Conservation (phyloP, 257 asterid species). For the Jacaranda copaia region DNA sequence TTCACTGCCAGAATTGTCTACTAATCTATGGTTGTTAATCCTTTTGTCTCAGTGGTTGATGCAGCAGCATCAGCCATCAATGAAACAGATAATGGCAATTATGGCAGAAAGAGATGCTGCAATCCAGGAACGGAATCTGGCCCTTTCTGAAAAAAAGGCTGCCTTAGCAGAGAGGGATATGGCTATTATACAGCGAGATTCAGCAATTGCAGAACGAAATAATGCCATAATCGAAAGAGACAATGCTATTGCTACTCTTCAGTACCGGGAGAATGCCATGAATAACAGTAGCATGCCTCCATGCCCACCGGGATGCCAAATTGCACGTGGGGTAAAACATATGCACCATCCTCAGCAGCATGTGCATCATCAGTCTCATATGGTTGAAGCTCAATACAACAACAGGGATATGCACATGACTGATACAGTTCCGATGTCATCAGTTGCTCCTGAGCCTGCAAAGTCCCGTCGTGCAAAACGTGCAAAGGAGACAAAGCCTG, state of each 20-base stretch:
- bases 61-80: slow-evolving; percentile 88
- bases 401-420: slow-evolving; percentile 52
- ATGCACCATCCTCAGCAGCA: slow-evolving; percentile 67
- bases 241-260: slow-evolving; percentile 87
- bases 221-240: slow-evolving; percentile 88
- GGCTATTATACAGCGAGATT: slow-evolving; percentile 85
- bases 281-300: slow-evolving; percentile 54
- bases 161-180: slow-evolving; percentile 92
- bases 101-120: slow-evolving; percentile 99
- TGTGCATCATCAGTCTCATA: slow-evolving; percentile 54
- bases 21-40: neutral
- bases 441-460: slow-evolving; percentile 59
- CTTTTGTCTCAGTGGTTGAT: slow-evolving; percentile 78
- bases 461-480: slow-evolving; percentile 69
- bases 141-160: slow-evolving; percentile 86
- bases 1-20: neutral
- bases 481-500: slow-evolving; percentile 67
- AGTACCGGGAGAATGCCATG: slow-evolving; percentile 67
- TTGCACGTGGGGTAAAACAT: slow-evolving; percentile 75
- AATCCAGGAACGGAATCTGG: slow-evolving; percentile 86
- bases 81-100: slow-evolving; percentile 93
- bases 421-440: slow-evolving; percentile 56
- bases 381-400: slow-evolving; percentile 58
- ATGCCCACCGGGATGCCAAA: slow-evolving; percentile 81
- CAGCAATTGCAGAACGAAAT: slow-evolving; percentile 86